A percentile compares a stretch with the other conserved stretches of the same genome.
These are phyloP conservation scores for Ormosia emarginata DNA, from an alignment of 306 rosid genomes.

Conservation along the genomic window DNA sequence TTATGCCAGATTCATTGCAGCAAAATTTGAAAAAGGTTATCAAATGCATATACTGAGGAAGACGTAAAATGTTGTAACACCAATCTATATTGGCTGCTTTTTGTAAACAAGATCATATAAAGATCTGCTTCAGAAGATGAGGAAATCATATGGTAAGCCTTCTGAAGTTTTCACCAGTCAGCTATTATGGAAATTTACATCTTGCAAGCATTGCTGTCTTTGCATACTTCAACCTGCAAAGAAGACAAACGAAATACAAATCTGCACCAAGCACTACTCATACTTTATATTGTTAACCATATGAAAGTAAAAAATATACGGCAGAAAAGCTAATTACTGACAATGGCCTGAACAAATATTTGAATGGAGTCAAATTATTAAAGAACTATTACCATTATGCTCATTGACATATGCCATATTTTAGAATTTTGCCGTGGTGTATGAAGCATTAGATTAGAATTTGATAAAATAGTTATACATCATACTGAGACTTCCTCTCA, in stretches of 20 bases:
- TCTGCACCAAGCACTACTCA: slow-evolving; percentile 3
- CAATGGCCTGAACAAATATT: background rate
- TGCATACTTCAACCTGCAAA: slow-evolving; percentile 65
- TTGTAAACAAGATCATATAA: background rate
- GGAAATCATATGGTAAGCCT: background rate
- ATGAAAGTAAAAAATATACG: background rate
- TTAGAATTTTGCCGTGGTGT: background rate
- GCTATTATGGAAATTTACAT: slow-evolving; percentile 35
- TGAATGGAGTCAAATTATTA: slow-evolving; percentile 11
- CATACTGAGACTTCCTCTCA: background rate
- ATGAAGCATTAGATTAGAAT: background rate
- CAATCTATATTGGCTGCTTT: slow-evolving; percentile 10
- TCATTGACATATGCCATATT: background rate
- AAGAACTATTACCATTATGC: slow-evolving; percentile 1
- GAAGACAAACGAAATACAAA: background rate
- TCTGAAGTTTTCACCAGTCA: background rate
- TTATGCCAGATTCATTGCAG: background rate
- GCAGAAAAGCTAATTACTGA: background rate
- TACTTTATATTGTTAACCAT: background rate
- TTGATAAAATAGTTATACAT: background rate
- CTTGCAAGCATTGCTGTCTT: slow-evolving; percentile 59
- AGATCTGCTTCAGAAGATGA: slow-evolving; percentile 7
- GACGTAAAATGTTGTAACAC: background rate
- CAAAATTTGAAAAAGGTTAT: slow-evolving; percentile 1
- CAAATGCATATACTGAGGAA: background rate